Conservation (phyloP, 2,329 filamentous ascomycete species). For the Aspergillus sp. region DNA sequence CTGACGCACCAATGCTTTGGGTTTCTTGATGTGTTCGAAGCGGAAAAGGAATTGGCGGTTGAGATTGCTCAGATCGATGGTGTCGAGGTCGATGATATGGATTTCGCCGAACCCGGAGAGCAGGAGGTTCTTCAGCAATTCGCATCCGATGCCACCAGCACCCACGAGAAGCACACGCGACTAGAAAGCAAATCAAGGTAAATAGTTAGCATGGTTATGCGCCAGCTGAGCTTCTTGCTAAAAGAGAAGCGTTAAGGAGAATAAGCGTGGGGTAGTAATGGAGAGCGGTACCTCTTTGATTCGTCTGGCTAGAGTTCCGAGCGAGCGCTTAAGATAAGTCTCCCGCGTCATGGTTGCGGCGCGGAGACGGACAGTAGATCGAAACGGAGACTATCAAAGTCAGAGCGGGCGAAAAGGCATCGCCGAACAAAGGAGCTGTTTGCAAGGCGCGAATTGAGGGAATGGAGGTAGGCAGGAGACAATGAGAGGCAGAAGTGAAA, state of each 20-base stretch:
- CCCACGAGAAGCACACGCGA: conserved; percentile 90
- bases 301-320: conserved; percentile 43
- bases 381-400: background rate
- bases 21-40: conserved; percentile 95
- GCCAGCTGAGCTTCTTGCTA: background rate
- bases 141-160: conserved; percentile 95
- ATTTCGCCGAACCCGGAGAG: conserved; percentile 90
- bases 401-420: conserved; percentile 16
- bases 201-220: background rate
- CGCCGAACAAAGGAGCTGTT: conserved; percentile 9
- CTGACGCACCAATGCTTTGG: conserved; percentile 78
- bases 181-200: conserved; percentile 51
- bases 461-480: conserved; percentile 10
- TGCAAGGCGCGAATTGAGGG: conserved; percentile 4
- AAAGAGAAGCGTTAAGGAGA: background rate
- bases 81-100: conserved; percentile 94
- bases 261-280: background rate
- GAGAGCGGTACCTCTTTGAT: conserved; percentile 42
- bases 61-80: conserved; percentile 95
- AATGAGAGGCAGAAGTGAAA: conserved; percentile 12
- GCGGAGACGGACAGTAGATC: conserved; percentile 7
- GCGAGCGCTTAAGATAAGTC: conserved; percentile 45
- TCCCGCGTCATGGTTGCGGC: conserved; percentile 42
- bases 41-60: conserved; percentile 97
- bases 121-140: conserved; percentile 94